Conservation (phyloP, 805 yeast genomes). For the Kodamaea nitidulidarum region DNA sequence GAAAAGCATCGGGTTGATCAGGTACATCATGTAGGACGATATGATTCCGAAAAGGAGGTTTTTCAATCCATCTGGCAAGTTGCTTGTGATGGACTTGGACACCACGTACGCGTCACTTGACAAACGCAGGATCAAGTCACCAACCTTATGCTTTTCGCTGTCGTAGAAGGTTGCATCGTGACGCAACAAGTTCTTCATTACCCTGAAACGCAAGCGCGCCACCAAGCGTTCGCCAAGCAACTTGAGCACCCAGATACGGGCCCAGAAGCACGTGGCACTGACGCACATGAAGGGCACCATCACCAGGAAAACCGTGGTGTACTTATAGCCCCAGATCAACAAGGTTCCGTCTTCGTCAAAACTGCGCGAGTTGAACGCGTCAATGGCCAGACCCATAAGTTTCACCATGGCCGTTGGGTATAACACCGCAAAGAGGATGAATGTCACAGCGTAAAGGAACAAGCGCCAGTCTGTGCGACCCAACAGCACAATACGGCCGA, state of each 20-base stretch:
- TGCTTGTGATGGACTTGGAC: slow-evolving; percentile 39
- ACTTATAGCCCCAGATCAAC: slow-evolving; percentile 43
- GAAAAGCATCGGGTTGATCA: slow-evolving; percentile 39
- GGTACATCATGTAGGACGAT: slow-evolving; percentile 42
- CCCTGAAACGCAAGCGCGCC: slow-evolving; percentile 38
- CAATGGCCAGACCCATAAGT: slow-evolving; percentile 41
- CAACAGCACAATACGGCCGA: slow-evolving; percentile 34
- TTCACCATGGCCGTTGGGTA: slow-evolving; percentile 43
- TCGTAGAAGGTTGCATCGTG: slow-evolving; percentile 43
- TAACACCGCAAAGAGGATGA: slow-evolving; percentile 40
- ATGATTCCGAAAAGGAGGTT: slow-evolving; percentile 40
- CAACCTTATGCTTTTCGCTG: slow-evolving; percentile 42
- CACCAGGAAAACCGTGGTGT: slow-evolving; percentile 35
- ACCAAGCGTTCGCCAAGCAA: slow-evolving; percentile 42
- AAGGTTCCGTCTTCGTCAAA: slow-evolving; percentile 38
- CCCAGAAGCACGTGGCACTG: slow-evolving; percentile 45
- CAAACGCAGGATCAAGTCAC: slow-evolving; percentile 42
- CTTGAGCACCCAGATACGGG: slow-evolving; percentile 39
- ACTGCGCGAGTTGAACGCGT: slow-evolving; percentile 34
- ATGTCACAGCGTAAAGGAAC: slow-evolving; percentile 37
- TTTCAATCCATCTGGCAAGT: slow-evolving; percentile 43
- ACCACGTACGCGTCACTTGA: slow-evolving; percentile 47
- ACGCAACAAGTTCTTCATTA: slow-evolving; percentile 39
- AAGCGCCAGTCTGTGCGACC: slow-evolving; percentile 39
- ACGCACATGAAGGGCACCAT: slow-evolving; percentile 44